These are phyloP conservation scores for Rhizopogon sp. DNA, from an alignment of 768 basidiomycete species.

Conservation along the genomic window DNA sequence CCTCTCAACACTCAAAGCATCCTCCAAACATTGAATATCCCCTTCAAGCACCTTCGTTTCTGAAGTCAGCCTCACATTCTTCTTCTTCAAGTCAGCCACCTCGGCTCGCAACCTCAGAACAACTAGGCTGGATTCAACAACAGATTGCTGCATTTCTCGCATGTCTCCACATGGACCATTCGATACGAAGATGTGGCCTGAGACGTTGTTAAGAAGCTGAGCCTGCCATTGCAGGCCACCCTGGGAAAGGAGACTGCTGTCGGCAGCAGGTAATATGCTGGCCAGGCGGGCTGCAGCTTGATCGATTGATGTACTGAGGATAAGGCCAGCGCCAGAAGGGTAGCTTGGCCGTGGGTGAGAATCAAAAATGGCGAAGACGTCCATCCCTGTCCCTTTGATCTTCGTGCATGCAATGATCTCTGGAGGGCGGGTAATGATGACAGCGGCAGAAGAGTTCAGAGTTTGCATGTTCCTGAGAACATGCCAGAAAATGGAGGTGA, in stretches of 20 bases:
- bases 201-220: constrained; percentile 55
- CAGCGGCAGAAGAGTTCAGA: constrained; percentile 27
- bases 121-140: constrained; percentile 47
- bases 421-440: constrained; percentile 63
- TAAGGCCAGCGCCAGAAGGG: constrained; percentile 56
- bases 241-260: constrained; percentile 38
- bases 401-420: constrained; percentile 58
- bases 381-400: constrained; percentile 13
- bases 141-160: constrained; percentile 23
- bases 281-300: constrained; percentile 39
- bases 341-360: constrained; percentile 60
- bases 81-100: constrained; percentile 30
- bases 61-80: constrained; percentile 19
- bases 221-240: constrained; percentile 56
- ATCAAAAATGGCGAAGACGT: constrained; percentile 58
- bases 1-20: constrained; percentile 10
- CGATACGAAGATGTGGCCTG: constrained; percentile 50
- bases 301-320: constrained; percentile 43
- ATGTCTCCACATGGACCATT: constrained; percentile 16
- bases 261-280: constrained; percentile 41
- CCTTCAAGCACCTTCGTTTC: constrained; percentile 24
- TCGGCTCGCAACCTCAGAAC: constrained; percentile 40
- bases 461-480: constrained; percentile 22
- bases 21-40: constrained; percentile 16
- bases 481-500: not conserved